Percentiles rank a stretch among this genome's conserved stretches.
phyloP scores from a whole-genome alignment of 208 protist species.

The Leptomonas seymouri region DNA sequence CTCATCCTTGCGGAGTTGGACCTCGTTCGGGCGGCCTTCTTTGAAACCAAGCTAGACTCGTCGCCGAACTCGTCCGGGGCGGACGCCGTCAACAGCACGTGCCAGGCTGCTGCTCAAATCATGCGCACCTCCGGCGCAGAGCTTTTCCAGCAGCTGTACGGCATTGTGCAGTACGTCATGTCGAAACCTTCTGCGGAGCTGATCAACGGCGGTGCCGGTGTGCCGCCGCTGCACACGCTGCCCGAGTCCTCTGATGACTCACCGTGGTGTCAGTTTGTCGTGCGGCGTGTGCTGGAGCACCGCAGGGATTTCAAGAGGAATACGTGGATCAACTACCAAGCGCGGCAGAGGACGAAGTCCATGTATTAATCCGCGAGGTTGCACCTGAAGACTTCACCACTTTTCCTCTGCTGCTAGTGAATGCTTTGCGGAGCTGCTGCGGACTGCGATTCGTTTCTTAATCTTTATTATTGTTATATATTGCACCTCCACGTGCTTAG shows the following conservation, averaged over 20 bases:
- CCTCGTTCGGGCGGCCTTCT: slow-evolving; percentile 36
- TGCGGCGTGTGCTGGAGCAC: slow-evolving; percentile 54
- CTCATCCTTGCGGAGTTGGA: slow-evolving; percentile 48
- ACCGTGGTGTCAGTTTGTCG: slow-evolving; percentile 72
- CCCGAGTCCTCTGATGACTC: slow-evolving; percentile 50
- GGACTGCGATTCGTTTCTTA: too few relatives aligned
- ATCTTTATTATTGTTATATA: too few relatives aligned
- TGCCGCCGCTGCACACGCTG: slow-evolving; percentile 53
- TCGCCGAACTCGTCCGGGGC: neutral
- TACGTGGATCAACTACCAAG: slow-evolving; percentile 28
- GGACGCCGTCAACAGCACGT: slow-evolving; percentile 1
- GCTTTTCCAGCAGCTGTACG: slow-evolving; percentile 46
- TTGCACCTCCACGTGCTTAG: too few relatives aligned
- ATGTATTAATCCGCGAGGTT: neutral
- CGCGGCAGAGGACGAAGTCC: neutral
- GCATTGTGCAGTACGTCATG: slow-evolving; percentile 65
- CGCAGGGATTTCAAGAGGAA: slow-evolving; percentile 43
- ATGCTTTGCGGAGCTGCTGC: too few relatives aligned
- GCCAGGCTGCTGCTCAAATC: neutral
- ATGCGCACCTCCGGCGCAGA: slow-evolving; percentile 15
- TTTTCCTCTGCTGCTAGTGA: neutral
- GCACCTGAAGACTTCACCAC: neutral
- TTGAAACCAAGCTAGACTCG: slow-evolving; percentile 1
- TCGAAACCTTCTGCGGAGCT: slow-evolving; percentile 49
- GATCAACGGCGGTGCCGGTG: slow-evolving; percentile 46